phyloP scores from a whole-genome alignment of 352 stramenopile genomes.

The Phytophthora citricola region DNA sequence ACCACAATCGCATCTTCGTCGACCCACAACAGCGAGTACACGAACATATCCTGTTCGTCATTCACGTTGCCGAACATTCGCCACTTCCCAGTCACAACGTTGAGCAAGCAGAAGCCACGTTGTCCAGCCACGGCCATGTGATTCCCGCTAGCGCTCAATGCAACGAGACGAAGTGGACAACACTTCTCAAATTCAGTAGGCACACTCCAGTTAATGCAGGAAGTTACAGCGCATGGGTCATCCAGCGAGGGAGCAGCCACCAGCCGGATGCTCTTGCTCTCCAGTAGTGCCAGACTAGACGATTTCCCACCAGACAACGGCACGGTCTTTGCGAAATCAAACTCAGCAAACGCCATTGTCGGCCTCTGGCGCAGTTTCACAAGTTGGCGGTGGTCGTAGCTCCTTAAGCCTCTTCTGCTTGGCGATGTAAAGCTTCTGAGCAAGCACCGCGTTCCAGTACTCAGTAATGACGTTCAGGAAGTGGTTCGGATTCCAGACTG shows the following conservation, averaged over 20 bases:
- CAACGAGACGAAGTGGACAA: conserved; percentile 67
- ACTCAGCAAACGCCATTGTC: conserved; percentile 58
- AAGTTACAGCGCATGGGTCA: conserved; percentile 67
- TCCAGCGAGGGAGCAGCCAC: conserved; percentile 62
- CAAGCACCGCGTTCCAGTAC: conserved; percentile 35
- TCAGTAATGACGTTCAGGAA: conserved; percentile 58
- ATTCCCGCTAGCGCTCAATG: conserved; percentile 58
- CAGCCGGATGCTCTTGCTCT: conserved; percentile 56
- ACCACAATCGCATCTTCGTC: conserved; percentile 70
- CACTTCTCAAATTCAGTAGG: conserved; percentile 71
- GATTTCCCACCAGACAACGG: conserved; percentile 43
- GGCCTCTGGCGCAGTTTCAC: conserved; percentile 35
- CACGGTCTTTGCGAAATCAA: conserved; percentile 70
- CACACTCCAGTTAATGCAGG: conserved; percentile 64
- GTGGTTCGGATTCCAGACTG: conserved; percentile 67
- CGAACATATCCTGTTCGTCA: conserved; percentile 78
- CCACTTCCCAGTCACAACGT: conserved; percentile 76
- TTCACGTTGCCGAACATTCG: conserved; percentile 87
- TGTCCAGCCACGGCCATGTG: conserved; percentile 77
- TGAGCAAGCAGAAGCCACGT: conserved; percentile 78
- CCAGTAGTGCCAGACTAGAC: conserved; percentile 66
- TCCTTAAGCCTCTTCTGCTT: conserved; percentile 39
- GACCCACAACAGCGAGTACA: conserved; percentile 74
- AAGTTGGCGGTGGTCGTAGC: conserved; percentile 27
- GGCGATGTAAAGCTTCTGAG: conserved; percentile 31